Evolutionary conservation across 768 basidiomycete species (phyloP), one percentile per base, ranked within the genome.

Genomic region (Suillus occidentalis): DNA sequence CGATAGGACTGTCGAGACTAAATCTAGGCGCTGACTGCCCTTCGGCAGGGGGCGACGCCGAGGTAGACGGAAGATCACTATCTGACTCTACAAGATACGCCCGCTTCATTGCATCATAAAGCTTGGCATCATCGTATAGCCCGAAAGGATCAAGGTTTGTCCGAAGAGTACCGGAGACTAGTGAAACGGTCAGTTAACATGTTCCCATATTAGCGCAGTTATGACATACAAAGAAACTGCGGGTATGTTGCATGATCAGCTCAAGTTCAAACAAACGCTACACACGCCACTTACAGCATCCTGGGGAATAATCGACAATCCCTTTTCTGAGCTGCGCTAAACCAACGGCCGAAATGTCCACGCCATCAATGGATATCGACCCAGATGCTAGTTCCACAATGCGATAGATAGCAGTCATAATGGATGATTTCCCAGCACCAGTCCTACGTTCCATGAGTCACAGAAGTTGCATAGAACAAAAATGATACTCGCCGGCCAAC

Each of bases 131-230:
- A 67, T 92, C 90, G 67, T 92, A 86, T 53, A 85, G 76, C 58
- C 85, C 87, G 78, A 97, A 96, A 0, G 96, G 96, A 74, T 97
- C 96, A 5, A 97, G 85, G 73, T 98, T 97, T 52, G 86, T 86
- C 59, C 95, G 84, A 25, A 97, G 76, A 1, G 92, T 94, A 61
- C 92, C 93, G 18, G 89, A 90, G 78, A 92, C 88, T 83, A 76
- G 28, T 25, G 4, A 58, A 63, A 36, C 12, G 10, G 20, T 75
- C 37, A 73, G 63, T 53, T 53, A 18, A 31, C 28, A 18, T 9
- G 28, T 31, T 31, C 9, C 18, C 28, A 53, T 5, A 53, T 31
- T 31, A 20, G 52, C 5, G 18, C 18, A n/a, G 28, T 53, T 31
- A 53, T 53, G 10, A 61, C 81, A 72, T 72, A 84, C 84, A 85